phyloP scores from a whole-genome alignment of 768 basidiomycete genomes.

The Collybia sp. region DNA sequence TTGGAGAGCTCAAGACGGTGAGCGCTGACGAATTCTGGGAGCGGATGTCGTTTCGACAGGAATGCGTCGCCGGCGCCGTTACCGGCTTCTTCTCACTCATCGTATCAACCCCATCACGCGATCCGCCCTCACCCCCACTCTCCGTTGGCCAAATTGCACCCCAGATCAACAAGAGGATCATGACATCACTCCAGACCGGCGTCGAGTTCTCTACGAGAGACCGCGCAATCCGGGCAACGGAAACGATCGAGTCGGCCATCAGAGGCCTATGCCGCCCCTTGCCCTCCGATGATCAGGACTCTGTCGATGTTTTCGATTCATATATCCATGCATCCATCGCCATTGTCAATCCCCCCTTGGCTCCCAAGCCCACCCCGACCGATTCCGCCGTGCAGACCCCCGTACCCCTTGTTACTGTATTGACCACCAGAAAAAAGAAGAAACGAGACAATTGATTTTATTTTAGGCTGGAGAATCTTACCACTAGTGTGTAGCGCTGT shows the following conservation, averaged over 20 bases:
- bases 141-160: slow-evolving; percentile 59
- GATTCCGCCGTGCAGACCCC: slow-evolving; percentile 9
- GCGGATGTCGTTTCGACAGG: slow-evolving; percentile 93
- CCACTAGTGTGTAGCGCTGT: too few relatives aligned
- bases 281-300: too few relatives aligned
- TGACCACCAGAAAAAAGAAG: slow-evolving; percentile 58
- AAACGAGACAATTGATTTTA: slow-evolving; percentile 16
- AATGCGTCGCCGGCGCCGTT: slow-evolving; percentile 85
- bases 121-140: slow-evolving; percentile 38
- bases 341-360: slow-evolving; percentile 23
- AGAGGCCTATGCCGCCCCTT: slow-evolving; percentile 48
- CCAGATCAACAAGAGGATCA: slow-evolving; percentile 65
- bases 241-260: slow-evolving; percentile 64
- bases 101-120: slow-evolving; percentile 20
- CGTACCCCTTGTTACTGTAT: slow-evolving; percentile 38
- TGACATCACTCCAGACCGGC: slow-evolving; percentile 63
- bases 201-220: slow-evolving; percentile 74
- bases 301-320: slow-evolving; percentile 8
- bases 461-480: too few relatives aligned
- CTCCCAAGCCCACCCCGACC: slow-evolving; percentile 52
- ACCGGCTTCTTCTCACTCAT: slow-evolving; percentile 90
- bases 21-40: slow-evolving; percentile 90
- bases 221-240: slow-evolving; percentile 63
- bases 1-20: slow-evolving; percentile 57
- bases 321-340: slow-evolving; percentile 9